A percentile compares a stretch with the other conserved stretches of the same genome.
Evolutionary conservation across 106 monocot genomes (phyloP).

Genomic region (Phalaenopsis equestris): DNA sequence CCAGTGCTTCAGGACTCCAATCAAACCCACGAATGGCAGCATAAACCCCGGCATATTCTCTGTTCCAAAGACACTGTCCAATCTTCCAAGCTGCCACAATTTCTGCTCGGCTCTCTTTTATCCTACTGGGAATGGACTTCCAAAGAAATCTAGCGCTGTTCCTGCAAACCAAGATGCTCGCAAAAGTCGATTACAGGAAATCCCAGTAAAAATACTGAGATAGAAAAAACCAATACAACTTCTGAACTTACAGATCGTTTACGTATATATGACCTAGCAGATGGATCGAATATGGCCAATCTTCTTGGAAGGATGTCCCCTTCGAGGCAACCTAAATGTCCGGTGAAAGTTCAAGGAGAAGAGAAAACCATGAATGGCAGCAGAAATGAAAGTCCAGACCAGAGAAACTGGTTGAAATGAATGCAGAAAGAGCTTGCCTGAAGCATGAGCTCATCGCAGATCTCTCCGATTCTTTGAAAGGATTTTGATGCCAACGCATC

Average conservation of each 20-base stretch:
- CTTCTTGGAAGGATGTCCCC: conserved; percentile 47
- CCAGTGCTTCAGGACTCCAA: conserved; percentile 60
- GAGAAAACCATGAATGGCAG: background rate
- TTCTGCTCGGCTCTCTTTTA: conserved; percentile 71
- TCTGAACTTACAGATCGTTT: conserved; percentile 63
- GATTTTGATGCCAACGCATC: conserved; percentile 57
- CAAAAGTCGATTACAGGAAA: background rate
- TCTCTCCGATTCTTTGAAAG: conserved; percentile 46
- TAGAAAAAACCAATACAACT: background rate
- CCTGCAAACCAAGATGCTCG: conserved; percentile 24
- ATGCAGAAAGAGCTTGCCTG: conserved; percentile 26
- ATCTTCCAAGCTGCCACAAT: conserved; percentile 77
- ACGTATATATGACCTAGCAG: conserved; percentile 76
- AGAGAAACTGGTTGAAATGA: background rate
- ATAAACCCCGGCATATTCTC: conserved; percentile 72
- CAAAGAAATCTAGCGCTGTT: conserved; percentile 89
- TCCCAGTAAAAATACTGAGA: background rate
- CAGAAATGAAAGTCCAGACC: background rate
- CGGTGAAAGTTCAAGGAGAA: background rate
- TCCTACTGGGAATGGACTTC: conserved; percentile 63
- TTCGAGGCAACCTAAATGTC: conserved; percentile 50
- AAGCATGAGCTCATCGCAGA: conserved; percentile 91
- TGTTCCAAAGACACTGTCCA: conserved; percentile 84
- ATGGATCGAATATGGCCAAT: conserved; percentile 90
- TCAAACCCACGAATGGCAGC: conserved; percentile 51